phyloP scores from a whole-genome alignment of 2,329 filamentous ascomycete genomes.

The Ramularia collo-cygni region DNA sequence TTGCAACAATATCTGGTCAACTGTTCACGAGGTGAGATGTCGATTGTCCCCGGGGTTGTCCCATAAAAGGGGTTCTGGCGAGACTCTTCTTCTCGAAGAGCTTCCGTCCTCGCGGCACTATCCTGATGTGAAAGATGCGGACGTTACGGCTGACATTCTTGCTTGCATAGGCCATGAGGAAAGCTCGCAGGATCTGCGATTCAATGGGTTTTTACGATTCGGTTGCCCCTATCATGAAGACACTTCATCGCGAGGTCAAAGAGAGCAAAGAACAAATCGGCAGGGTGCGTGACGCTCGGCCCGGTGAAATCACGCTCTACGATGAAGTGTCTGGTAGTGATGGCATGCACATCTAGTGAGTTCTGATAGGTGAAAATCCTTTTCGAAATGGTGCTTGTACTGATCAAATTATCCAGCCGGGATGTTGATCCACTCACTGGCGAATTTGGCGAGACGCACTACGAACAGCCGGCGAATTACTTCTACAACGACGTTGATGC shows the following conservation, averaged over 20 bases:
- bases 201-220: constrained; percentile 29
- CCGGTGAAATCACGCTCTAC: too few relatives aligned
- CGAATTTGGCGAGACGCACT: constrained; percentile 20
- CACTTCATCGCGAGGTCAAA: constrained; percentile 31
- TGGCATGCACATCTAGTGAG: constrained; percentile 10
- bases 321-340: not conserved
- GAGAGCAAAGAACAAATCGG: too few relatives aligned
- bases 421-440: constrained; percentile 29
- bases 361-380: too few relatives aligned
- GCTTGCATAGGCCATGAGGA: constrained; percentile 29
- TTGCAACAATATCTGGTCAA: constrained; percentile 17
- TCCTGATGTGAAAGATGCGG: too few relatives aligned
- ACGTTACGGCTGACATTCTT: too few relatives aligned
- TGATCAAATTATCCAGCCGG: too few relatives aligned
- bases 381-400: too few relatives aligned
- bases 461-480: constrained; percentile 15
- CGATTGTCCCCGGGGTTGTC: too few relatives aligned
- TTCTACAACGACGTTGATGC: constrained; percentile 37
- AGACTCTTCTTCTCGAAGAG: too few relatives aligned
- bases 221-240: constrained; percentile 32
- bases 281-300: too few relatives aligned
- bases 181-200: constrained; percentile 30
- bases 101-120: too few relatives aligned
- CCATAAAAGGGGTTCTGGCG: too few relatives aligned
- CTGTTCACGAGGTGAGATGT: constrained; percentile 19